These are phyloP conservation scores for Vigna unguiculata DNA, from an alignment of 306 rosid species.

Conservation along the genomic window DNA sequence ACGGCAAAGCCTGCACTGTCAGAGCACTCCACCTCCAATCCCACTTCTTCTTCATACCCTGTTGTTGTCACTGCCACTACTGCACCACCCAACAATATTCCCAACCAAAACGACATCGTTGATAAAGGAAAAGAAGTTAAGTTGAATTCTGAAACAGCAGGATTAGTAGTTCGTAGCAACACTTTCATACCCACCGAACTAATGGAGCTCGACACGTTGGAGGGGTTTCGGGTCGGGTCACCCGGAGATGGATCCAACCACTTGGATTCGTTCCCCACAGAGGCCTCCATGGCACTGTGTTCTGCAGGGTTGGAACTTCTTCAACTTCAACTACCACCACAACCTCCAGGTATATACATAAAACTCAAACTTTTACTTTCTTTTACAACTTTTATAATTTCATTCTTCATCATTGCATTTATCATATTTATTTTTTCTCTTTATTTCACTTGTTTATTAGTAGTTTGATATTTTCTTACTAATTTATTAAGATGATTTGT, in stretches of 20 bases:
- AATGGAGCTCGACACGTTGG: conserved; percentile 68
- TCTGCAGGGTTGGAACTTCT: neutral
- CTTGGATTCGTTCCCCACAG: conserved; percentile 45
- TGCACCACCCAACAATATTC: neutral
- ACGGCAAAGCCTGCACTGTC: conserved; percentile 71
- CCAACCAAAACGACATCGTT: neutral
- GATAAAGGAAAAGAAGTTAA: conserved; percentile 30
- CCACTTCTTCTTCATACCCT: conserved; percentile 30
- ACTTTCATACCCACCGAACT: conserved; percentile 52
- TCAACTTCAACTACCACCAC: neutral
- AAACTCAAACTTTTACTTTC: too few species aligned
- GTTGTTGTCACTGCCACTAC: conserved; percentile 1
- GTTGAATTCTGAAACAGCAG: conserved; percentile 57
- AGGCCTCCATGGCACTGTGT: neutral
- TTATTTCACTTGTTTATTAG: too few species aligned
- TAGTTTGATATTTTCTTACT: too few species aligned
- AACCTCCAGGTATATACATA: neutral
- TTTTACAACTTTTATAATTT: too few species aligned
- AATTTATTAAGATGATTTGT: too few species aligned
- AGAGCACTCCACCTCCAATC: conserved; percentile 65
- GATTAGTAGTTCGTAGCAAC: conserved; percentile 39
- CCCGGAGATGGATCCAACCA: conserved; percentile 65
- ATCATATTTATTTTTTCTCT: too few species aligned
- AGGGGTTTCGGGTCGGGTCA: conserved; percentile 67
- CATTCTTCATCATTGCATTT: too few species aligned